Base-by-base conservation (phyloP, 306 rosid genomes). In the Malus fusca region DNA sequence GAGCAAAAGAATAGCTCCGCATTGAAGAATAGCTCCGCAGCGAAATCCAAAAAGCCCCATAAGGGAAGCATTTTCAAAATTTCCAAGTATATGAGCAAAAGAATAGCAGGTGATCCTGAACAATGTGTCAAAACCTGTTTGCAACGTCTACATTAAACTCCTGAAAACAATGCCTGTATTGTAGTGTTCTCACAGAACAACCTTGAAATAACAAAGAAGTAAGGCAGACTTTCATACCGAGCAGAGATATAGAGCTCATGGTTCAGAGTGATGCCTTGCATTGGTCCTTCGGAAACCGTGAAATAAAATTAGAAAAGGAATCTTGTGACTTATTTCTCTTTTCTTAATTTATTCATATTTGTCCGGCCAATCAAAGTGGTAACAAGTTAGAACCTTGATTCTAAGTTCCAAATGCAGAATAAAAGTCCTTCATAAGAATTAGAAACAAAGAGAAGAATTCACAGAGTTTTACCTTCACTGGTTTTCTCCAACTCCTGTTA, bases 91-190 rank as follows among this genome's bases (percentile, higher is more conserved):
- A 95, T 73, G 65, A 95, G 93, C 10, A 96, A 89, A 68, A 90
- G 89, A 88, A 90, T 84, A 73, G 95, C 90, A 26, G 85, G 76
- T 37, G 96, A 90, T 73, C 97, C 97, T 33, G 93, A 84, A 65
- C 97, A 96, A 76, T 95, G 96, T 30, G 98, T 95, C 93, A 95
- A 88, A 85, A 92, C 98, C 97, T 92, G 88, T 72, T 77, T 81
- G 74, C 65, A 53, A 68, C 62, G 75, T 69, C 23, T 61, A 69
- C 76, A 79, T 37, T 44, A 69, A 84, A 81, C 55, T 74, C 75
- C 68, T 48, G 53, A 53, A 78, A 80, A 63, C 22, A 63, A 74
- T 25, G 42, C 21, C 18, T 26, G 48, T 40, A 53, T 61, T 56
- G 23, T 12, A 64, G 62, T 56, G 56, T 80, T 82, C 76, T 77